These are phyloP conservation scores for Debaryomycetaceae sp. DNA, from an alignment of 1,139 yeast genomes.

Conservation along the genomic window DNA sequence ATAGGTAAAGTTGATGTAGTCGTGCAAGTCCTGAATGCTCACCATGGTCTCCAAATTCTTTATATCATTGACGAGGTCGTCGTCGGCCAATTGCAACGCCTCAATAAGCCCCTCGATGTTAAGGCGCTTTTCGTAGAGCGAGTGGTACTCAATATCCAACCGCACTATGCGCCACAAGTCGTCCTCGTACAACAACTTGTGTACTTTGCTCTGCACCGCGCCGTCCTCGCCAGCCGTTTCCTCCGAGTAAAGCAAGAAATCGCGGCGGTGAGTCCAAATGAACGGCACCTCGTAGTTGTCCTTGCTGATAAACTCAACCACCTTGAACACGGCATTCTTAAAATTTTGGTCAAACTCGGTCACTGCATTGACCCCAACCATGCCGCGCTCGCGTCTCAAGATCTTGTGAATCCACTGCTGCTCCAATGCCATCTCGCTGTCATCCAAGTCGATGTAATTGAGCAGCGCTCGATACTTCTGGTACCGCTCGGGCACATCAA, in stretches of 20 bases:
- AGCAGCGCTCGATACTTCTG: slow-evolving; percentile 69
- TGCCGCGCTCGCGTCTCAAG: slow-evolving; percentile 49
- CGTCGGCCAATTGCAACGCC: slow-evolving; percentile 59
- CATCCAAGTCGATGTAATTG: slow-evolving; percentile 62
- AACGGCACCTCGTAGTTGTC: slow-evolving; percentile 92
- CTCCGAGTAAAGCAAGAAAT: slow-evolving; percentile 65
- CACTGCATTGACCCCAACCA: slow-evolving; percentile 24
- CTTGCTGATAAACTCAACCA: slow-evolving; percentile 71
- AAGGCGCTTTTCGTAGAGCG: slow-evolving; percentile 71
- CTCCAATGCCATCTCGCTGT: slow-evolving; percentile 66
- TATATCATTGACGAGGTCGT: slow-evolving; percentile 55
- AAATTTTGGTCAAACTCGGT: slow-evolving; percentile 55
- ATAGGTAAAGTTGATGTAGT: slow-evolving; percentile 77
- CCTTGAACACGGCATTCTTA: slow-evolving; percentile 66
- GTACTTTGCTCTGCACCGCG: slow-evolving; percentile 36
- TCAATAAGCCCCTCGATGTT: slow-evolving; percentile 57
- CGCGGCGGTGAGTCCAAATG: slow-evolving; percentile 93
- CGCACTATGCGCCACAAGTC: slow-evolving; percentile 90
- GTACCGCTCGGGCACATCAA: slow-evolving; percentile 89
- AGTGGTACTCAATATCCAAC: slow-evolving; percentile 85
- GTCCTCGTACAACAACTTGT: slow-evolving; percentile 64
- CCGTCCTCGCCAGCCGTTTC: slow-evolving; percentile 30
- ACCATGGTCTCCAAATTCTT: slow-evolving; percentile 61
- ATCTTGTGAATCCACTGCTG: slow-evolving; percentile 73
- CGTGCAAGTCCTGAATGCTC: slow-evolving; percentile 84